Evolutionary conservation across 805 yeast genomes (phyloP).

Genomic region (Candida tallmaniae): DNA sequence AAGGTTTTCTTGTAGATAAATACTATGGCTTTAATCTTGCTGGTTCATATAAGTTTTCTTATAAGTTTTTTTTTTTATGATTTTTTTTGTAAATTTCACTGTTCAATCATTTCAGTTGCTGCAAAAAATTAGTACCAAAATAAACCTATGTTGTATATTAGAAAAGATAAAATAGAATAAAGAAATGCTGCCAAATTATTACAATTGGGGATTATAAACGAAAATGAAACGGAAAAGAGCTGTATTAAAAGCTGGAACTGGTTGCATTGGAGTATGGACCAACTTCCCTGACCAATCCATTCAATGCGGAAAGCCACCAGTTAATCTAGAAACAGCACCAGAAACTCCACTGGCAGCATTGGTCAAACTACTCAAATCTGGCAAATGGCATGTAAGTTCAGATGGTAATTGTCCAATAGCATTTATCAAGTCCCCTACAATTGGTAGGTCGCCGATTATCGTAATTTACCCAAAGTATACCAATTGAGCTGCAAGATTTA

Average conservation of each 20-base stretch:
- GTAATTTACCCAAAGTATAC: slow-evolving; percentile 7
- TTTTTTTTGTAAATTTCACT: too few relatives aligned
- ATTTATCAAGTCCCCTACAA: slow-evolving; percentile 10
- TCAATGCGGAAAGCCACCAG: neutral
- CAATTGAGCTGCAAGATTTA: slow-evolving; percentile 6
- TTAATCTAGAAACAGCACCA: neutral
- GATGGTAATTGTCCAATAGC: slow-evolving; percentile 10
- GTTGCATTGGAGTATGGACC: slow-evolving; percentile 1
- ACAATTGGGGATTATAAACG: too few relatives aligned
- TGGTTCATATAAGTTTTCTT: too few relatives aligned
- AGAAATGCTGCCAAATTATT: too few relatives aligned
- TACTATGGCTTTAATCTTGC: too few relatives aligned
- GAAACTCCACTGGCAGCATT: neutral
- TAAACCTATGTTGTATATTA: too few relatives aligned
- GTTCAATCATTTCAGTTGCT: too few relatives aligned
- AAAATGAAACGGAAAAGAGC: neutral
- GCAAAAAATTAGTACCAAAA: too few relatives aligned
- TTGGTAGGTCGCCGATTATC: slow-evolving; percentile 8
- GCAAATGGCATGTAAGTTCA: slow-evolving; percentile 9
- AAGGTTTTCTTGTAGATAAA: too few relatives aligned
- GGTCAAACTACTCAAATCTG: slow-evolving; percentile 6
- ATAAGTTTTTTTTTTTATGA: too few relatives aligned
- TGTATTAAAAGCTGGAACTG: neutral
- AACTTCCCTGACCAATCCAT: neutral
- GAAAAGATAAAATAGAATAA: too few relatives aligned